These are phyloP conservation scores for Suhomyces bribrorum DNA, from an alignment of 1,139 yeast species.

Conservation along the genomic window DNA sequence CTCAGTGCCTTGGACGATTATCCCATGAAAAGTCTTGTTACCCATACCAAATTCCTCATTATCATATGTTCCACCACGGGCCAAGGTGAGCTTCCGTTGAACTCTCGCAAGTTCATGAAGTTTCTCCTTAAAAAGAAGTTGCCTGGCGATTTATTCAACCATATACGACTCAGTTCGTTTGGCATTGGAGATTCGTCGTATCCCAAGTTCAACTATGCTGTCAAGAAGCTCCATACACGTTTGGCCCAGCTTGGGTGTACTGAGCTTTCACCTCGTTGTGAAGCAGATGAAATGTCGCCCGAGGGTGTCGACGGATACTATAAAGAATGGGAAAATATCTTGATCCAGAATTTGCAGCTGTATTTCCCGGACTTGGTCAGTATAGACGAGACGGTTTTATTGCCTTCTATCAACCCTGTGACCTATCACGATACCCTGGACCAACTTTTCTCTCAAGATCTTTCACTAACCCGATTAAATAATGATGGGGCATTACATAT, in stretches of 20 bases:
- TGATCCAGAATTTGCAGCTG: conserved; percentile 46
- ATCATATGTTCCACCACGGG: conserved; percentile 90
- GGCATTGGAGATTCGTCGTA: conserved; percentile 97
- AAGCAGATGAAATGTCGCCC: conserved; percentile 83
- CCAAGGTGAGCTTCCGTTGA: conserved; percentile 90
- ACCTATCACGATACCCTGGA: conserved; percentile 2
- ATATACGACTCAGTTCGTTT: conserved; percentile 66
- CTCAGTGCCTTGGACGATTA: conserved; percentile 64
- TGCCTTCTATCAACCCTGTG: conserved; percentile 46
- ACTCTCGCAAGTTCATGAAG: conserved; percentile 71
- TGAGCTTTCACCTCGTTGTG: conserved; percentile 73
- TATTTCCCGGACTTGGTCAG: conserved; percentile 37
- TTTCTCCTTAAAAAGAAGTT: conserved; percentile 68
- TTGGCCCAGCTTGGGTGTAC: conserved; percentile 77
- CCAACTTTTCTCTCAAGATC: not conserved
- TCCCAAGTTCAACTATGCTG: conserved; percentile 83
- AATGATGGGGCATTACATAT: conserved; percentile 11
- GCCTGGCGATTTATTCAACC: conserved; percentile 63
- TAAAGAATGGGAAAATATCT: conserved; percentile 66
- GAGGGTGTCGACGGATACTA: conserved; percentile 81
- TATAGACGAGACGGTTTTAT: conserved; percentile 40
- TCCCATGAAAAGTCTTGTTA: conserved; percentile 51
- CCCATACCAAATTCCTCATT: conserved; percentile 53
- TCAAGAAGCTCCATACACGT: conserved; percentile 77
- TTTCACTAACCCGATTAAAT: conserved; percentile 7